Percentiles rank a stretch among this genome's conserved stretches.
Conservation (phyloP, 257 asterid genomes). For the Perilla frutescens region DNA sequence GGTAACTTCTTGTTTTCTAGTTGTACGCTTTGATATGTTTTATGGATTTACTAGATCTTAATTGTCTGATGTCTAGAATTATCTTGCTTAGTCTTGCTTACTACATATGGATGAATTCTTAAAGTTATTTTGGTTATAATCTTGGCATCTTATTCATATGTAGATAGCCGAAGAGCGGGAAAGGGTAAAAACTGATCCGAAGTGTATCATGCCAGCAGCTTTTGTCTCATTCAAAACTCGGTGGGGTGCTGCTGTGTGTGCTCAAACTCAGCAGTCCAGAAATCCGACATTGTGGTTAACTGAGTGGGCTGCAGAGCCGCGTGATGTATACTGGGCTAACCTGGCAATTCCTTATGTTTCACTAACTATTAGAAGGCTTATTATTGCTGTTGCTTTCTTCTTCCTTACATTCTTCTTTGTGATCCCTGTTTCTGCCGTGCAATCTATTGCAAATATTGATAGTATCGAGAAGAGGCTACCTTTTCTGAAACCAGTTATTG, state of each 20-base stretch:
- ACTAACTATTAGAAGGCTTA: constrained; percentile 75
- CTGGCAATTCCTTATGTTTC: constrained; percentile 92
- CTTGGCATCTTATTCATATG: constrained; percentile 29
- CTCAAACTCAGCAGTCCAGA: constrained; percentile 88
- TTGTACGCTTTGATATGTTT: not conserved
- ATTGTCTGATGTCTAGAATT: constrained; percentile 1
- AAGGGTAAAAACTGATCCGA: constrained; percentile 62
- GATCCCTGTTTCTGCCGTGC: constrained; percentile 88
- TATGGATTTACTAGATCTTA: not conserved
- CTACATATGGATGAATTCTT: constrained; percentile 8
- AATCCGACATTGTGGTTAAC: constrained; percentile 91
- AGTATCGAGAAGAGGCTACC: constrained; percentile 71
- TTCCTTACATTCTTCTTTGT: constrained; percentile 91
- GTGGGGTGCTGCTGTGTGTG: constrained; percentile 96
- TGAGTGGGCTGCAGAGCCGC: constrained; percentile 95
- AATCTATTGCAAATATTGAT: constrained; percentile 85
- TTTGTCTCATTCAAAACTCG: constrained; percentile 91
- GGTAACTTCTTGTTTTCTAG: constrained; percentile 10
- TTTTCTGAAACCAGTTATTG: constrained; percentile 66
- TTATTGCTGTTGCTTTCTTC: constrained; percentile 76
- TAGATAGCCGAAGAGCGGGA: constrained; percentile 78
- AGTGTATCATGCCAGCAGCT: constrained; percentile 77
- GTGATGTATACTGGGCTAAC: constrained; percentile 84
- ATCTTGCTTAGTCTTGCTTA: constrained; percentile 6
- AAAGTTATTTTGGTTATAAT: constrained; percentile 25